phyloP scores from a whole-genome alignment of 1,284 basidiomycete genomes.

The Cerioporus squamosus region DNA sequence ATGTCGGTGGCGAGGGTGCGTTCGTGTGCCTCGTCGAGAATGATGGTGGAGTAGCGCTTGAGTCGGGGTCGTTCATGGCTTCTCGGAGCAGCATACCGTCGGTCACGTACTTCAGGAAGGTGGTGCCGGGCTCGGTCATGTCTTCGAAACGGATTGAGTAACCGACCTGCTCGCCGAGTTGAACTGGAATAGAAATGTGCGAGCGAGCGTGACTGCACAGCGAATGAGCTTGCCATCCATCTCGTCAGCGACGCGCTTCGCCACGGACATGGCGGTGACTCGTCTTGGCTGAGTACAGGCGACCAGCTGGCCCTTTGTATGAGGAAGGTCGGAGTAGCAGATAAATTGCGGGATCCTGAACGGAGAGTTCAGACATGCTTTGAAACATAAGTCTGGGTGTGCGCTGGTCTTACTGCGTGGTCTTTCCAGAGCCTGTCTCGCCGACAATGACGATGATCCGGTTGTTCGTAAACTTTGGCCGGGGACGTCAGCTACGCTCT shows the following conservation, averaged over 20 bases:
- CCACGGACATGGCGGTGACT: constrained; percentile 98
- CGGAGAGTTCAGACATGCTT: background rate
- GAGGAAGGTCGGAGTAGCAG: constrained; percentile 90
- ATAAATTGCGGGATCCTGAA: constrained; percentile 91
- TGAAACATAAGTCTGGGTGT: background rate
- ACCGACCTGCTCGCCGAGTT: constrained; percentile 93
- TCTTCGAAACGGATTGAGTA: constrained; percentile 99
- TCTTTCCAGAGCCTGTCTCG: constrained; percentile 98
- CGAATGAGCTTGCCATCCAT: constrained; percentile 78
- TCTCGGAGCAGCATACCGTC: constrained; percentile 98
- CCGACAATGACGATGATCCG: constrained; percentile 97
- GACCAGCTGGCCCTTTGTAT: constrained; percentile 87
- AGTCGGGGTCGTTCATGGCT: constrained; percentile 96
- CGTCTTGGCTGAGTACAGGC: constrained; percentile 97
- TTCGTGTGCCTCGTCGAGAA: constrained; percentile 99
- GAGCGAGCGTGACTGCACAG: background rate
- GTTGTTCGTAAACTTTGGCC: constrained; percentile 75
- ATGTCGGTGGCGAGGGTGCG: constrained; percentile 98
- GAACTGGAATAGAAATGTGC: constrained; percentile 52
- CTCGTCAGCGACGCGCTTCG: constrained; percentile 98
- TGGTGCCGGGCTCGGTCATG: constrained; percentile 90
- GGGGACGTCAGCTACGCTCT: constrained; percentile 38
- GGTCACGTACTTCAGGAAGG: constrained; percentile 98
- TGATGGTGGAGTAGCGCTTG: constrained; percentile 93
- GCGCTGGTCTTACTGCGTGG: constrained; percentile 78